Conservation (phyloP, 2,329 filamentous ascomycete species). For the Trichoderma cornu-damae region DNA sequence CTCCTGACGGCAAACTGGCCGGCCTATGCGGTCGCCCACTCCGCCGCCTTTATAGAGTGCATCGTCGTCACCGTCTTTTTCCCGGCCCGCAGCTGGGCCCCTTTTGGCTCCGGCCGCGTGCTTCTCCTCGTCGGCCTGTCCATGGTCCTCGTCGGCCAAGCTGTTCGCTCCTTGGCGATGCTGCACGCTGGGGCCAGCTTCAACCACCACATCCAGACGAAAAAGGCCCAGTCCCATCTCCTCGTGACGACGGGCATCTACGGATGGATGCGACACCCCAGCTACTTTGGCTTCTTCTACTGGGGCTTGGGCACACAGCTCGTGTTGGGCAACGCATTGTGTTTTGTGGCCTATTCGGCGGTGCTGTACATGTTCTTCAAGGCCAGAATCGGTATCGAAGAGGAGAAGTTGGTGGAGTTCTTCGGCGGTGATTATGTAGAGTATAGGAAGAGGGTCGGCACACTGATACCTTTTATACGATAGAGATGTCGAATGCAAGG, state of each 20-base stretch:
- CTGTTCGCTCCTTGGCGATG: conserved; percentile 78
- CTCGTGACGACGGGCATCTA: conserved; percentile 86
- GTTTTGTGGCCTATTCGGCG: conserved; percentile 65
- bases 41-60: conserved; percentile 68
- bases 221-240: conserved; percentile 61
- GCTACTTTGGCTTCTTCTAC: conserved; percentile 98
- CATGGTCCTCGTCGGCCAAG: conserved; percentile 66
- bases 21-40: conserved; percentile 78
- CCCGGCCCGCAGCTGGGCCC: conserved; percentile 44
- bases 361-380: conserved; percentile 86
- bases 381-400: conserved; percentile 69
- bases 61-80: conserved; percentile 55
- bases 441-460: conserved; percentile 66
- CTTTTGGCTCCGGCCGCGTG: conserved; percentile 39
- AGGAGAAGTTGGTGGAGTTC: conserved; percentile 70
- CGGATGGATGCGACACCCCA: conserved; percentile 70
- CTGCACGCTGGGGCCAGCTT: conserved; percentile 82
- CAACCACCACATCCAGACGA: conserved; percentile 78
- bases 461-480: conserved; percentile 68
- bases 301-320: conserved; percentile 95
- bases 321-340: conserved; percentile 77
- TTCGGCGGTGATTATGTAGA: conserved; percentile 76
- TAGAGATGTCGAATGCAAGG: no score
- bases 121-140: conserved; percentile 54
- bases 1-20: conserved; percentile 80